phyloP scores from a whole-genome alignment of 2,329 filamentous ascomycete genomes.

The Paracoccidioides lutzii region DNA sequence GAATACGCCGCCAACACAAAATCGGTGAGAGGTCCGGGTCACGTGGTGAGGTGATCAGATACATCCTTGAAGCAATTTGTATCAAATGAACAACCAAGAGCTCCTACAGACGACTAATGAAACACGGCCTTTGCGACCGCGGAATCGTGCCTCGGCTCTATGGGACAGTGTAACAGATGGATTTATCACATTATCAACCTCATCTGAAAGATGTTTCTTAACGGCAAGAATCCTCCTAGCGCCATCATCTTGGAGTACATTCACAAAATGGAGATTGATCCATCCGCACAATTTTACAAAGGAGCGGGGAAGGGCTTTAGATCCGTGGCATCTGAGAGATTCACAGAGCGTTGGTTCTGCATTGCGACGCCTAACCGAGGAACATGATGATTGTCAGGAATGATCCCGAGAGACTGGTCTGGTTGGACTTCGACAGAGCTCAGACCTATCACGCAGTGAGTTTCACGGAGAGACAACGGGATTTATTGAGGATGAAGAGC shows the following conservation, averaged over 20 bases:
- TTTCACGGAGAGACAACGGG: slow-evolving; percentile 2
- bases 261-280: slow-evolving; percentile 9
- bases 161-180: background rate
- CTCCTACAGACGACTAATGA: slow-evolving; percentile 4
- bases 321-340: slow-evolving; percentile 15
- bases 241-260: slow-evolving; percentile 17
- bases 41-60: too few relatives aligned
- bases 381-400: slow-evolving; percentile 15
- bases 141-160: slow-evolving; percentile 1
- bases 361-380: slow-evolving; percentile 17
- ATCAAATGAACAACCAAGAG: background rate
- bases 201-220: background rate
- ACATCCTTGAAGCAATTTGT: background rate
- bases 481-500: slow-evolving; percentile 2
- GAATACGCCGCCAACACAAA: too few relatives aligned
- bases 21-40: too few relatives aligned
- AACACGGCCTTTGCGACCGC: background rate
- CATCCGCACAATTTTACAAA: slow-evolving; percentile 13
- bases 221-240: slow-evolving; percentile 10
- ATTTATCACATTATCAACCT: background rate
- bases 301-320: slow-evolving; percentile 8
- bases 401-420: slow-evolving; percentile 10
- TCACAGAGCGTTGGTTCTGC: slow-evolving; percentile 13
- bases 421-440: slow-evolving; percentile 8
- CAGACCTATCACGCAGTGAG: slow-evolving; percentile 1